These are phyloP conservation scores for Pisolithus microcarpus DNA, from an alignment of 768 basidiomycete species.

Conservation along the genomic window DNA sequence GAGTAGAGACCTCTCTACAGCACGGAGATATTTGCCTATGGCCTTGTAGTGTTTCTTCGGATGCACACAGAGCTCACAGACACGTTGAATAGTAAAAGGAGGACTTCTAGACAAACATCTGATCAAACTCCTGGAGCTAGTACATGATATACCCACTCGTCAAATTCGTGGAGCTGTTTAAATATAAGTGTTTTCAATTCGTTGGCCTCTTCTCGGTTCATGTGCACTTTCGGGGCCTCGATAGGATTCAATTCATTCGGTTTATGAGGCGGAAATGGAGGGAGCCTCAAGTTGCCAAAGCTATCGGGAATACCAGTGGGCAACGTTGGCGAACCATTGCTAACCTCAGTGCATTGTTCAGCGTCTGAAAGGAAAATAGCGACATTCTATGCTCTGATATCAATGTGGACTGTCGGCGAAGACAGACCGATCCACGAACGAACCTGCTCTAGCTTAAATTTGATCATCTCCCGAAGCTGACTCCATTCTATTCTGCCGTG, in stretches of 20 bases:
- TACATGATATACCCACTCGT: constrained; percentile 45
- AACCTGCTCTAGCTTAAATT: constrained; percentile 64
- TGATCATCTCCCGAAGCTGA: constrained; percentile 62
- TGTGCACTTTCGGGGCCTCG: constrained; percentile 49
- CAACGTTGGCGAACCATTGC: constrained; percentile 38
- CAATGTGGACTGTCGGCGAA: background rate
- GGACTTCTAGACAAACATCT: constrained; percentile 35
- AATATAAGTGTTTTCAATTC: constrained; percentile 52
- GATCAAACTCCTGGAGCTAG: constrained; percentile 2
- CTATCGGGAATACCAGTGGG: constrained; percentile 21
- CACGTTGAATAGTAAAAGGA: constrained; percentile 86
- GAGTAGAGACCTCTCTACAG: constrained; percentile 72
- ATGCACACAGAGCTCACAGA: constrained; percentile 71
- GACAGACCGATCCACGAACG: background rate
- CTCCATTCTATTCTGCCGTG: constrained; percentile 59
- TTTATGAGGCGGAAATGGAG: constrained; percentile 65
- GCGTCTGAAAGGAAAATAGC: constrained; percentile 38
- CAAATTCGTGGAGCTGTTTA: constrained; percentile 64
- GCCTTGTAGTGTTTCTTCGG: constrained; percentile 68
- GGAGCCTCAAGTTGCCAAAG: constrained; percentile 58
- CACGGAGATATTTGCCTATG: constrained; percentile 83
- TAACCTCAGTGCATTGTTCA: constrained; percentile 25
- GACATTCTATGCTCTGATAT: constrained; percentile 36
- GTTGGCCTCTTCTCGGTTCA: constrained; percentile 55
- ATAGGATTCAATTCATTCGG: constrained; percentile 41